phyloP scores from a whole-genome alignment of 73 alveolate species.

The Paramecium tetraurelia region DNA sequence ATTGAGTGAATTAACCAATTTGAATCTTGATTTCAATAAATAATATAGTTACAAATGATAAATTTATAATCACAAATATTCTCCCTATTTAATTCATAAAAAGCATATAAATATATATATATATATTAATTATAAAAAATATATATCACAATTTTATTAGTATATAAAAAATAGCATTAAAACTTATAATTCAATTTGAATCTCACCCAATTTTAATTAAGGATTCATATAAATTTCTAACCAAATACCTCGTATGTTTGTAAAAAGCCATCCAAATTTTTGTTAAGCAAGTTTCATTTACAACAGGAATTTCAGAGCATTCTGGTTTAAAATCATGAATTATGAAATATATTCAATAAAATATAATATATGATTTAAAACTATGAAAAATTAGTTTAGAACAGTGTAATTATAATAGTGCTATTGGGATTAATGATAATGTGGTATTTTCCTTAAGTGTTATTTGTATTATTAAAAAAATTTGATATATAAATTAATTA shows the following conservation, averaged over 20 bases:
- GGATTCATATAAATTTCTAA: too few relatives aligned
- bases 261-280: too few relatives aligned
- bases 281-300: too few relatives aligned
- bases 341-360: background rate
- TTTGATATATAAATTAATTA: background rate
- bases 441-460: background rate
- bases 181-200: background rate
- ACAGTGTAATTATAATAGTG: background rate
- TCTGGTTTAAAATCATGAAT: background rate
- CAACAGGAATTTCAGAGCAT: background rate
- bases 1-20: background rate
- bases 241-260: background rate
- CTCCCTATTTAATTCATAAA: background rate
- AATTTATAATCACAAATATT: background rate
- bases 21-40: conserved; percentile 33
- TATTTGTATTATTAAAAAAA: background rate
- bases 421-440: background rate
- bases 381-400: background rate
- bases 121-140: background rate
- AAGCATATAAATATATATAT: background rate
- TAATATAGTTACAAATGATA: conserved; percentile 34
- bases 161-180: background rate
- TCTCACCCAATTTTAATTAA: too few relatives aligned
- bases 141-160: background rate
- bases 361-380: background rate